phyloP scores from a whole-genome alignment of 345 rosid species.

The Stellera chamaejasme region DNA sequence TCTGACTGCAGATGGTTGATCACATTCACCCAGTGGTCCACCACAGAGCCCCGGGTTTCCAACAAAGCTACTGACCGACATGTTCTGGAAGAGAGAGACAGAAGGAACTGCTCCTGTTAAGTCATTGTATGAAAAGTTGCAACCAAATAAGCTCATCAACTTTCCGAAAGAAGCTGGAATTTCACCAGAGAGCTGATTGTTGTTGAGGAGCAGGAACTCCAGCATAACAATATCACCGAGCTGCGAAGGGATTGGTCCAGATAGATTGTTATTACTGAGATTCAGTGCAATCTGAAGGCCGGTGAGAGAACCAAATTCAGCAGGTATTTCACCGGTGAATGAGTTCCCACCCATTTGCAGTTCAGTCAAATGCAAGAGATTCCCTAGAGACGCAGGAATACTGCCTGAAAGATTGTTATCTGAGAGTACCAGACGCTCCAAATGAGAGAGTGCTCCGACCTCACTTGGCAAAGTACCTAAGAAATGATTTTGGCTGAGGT shows the following conservation, averaged over 20 bases:
- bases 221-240: slow-evolving; percentile 64
- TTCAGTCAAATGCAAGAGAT: slow-evolving; percentile 55
- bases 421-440: slow-evolving; percentile 88
- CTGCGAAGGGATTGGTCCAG: slow-evolving; percentile 60
- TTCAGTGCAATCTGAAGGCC: slow-evolving; percentile 82
- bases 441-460: slow-evolving; percentile 55
- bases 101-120: slow-evolving; percentile 63
- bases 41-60: slow-evolving; percentile 76
- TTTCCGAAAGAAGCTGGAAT: slow-evolving; percentile 62
- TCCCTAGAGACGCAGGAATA: slow-evolving; percentile 54
- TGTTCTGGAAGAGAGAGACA: slow-evolving; percentile 31
- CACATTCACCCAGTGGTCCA: slow-evolving; percentile 48
- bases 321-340: slow-evolving; percentile 55
- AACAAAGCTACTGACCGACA: slow-evolving; percentile 41
- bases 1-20: slow-evolving; percentile 24
- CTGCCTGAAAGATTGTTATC: slow-evolving; percentile 50
- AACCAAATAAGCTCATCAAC: slow-evolving; percentile 62
- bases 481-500: slow-evolving; percentile 62
- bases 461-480: slow-evolving; percentile 45
- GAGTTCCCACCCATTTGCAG: slow-evolving; percentile 85
- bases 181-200: slow-evolving; percentile 67
- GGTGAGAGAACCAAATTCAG: slow-evolving; percentile 48
- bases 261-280: slow-evolving; percentile 72
- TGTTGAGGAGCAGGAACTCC: slow-evolving; percentile 59
- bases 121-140: slow-evolving; percentile 78